Conservation (phyloP, 495 filamentous ascomycete species). For the Paragyromitra xinjiangensis region DNA sequence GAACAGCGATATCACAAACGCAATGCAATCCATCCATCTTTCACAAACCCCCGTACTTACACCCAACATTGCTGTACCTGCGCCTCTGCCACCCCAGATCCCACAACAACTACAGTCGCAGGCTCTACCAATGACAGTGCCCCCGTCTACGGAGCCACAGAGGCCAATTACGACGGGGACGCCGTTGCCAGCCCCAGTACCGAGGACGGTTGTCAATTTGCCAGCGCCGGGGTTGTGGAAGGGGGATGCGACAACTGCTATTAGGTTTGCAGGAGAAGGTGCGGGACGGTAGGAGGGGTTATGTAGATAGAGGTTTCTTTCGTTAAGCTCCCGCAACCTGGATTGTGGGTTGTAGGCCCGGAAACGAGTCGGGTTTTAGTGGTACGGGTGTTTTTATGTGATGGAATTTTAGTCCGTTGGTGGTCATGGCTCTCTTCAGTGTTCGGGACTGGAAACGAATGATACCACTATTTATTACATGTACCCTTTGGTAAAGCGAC, state of each 20-base stretch:
- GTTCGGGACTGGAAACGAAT: no score
- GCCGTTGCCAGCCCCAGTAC: constrained; percentile 51
- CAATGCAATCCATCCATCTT: constrained; percentile 70
- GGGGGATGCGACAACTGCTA: constrained; percentile 51
- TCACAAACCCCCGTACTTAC: constrained; percentile 52
- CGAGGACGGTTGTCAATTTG: constrained; percentile 53
- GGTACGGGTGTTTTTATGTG: no score
- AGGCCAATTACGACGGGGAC: constrained; percentile 30
- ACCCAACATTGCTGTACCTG: constrained; percentile 58
- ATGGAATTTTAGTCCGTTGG: no score
- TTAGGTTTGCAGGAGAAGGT: constrained; percentile 48
- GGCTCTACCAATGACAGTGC: constrained; percentile 25
- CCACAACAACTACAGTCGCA: constrained; percentile 25
- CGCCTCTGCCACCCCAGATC: constrained; percentile 41
- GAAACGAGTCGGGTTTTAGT: background rate
- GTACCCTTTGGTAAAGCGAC: no score
- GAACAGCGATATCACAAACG: constrained; percentile 68
- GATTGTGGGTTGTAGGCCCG: background rate
- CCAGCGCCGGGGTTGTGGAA: constrained; percentile 54
- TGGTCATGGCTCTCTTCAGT: no score
- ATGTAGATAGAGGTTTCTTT: background rate
- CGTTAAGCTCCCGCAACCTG: background rate
- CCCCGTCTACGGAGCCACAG: constrained; percentile 56
- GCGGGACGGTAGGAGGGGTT: background rate
- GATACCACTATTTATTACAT: no score